These are phyloP conservation scores for Gelatoporia subvermispora DNA, from an alignment of 768 basidiomycete genomes.

Conservation along the genomic window DNA sequence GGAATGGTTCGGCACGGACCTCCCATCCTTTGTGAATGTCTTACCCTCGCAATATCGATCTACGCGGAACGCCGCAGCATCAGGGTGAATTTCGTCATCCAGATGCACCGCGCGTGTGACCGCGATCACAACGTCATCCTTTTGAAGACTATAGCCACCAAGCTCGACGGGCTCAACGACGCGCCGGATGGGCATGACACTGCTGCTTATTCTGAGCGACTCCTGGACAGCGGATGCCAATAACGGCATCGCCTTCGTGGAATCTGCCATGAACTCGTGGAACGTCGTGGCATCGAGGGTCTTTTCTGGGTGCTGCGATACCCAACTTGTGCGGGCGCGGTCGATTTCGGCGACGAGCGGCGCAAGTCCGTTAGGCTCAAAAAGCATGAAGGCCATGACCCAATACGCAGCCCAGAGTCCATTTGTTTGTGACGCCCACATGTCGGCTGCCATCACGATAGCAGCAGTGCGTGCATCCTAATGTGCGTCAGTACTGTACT, in stretches of 20 bases:
- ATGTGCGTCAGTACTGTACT: too few species aligned
- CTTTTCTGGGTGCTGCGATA: constrained; percentile 6
- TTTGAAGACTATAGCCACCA: constrained; percentile 11
- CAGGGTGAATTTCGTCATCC: constrained; percentile 16
- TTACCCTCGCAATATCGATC: constrained; percentile 12
- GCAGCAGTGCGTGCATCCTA: constrained; percentile 1
- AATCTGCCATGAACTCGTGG: not conserved
- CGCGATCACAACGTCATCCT: constrained; percentile 17
- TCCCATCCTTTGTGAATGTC: constrained; percentile 11
- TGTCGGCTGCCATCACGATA: constrained; percentile 6
- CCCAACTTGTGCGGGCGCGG: constrained; percentile 7
- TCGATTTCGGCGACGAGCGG: constrained; percentile 17
- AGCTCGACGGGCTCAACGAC: constrained; percentile 13
- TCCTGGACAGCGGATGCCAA: constrained; percentile 21
- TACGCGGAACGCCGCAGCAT: constrained; percentile 7
- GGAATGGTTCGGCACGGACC: constrained; percentile 13
- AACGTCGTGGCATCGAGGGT: constrained; percentile 9
- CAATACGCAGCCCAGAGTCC: constrained; percentile 19
- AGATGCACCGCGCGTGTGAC: constrained; percentile 12
- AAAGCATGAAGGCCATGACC: constrained; percentile 13
- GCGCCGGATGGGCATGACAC: constrained; percentile 15
- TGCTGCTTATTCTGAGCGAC: constrained; percentile 15
- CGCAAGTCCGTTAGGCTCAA: constrained; percentile 15
- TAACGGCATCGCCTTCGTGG: constrained; percentile 12
- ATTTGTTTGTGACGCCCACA: constrained; percentile 22